Conservation (phyloP, 148 eudicot genomes). For the Pharnaceum exiguum region DNA sequence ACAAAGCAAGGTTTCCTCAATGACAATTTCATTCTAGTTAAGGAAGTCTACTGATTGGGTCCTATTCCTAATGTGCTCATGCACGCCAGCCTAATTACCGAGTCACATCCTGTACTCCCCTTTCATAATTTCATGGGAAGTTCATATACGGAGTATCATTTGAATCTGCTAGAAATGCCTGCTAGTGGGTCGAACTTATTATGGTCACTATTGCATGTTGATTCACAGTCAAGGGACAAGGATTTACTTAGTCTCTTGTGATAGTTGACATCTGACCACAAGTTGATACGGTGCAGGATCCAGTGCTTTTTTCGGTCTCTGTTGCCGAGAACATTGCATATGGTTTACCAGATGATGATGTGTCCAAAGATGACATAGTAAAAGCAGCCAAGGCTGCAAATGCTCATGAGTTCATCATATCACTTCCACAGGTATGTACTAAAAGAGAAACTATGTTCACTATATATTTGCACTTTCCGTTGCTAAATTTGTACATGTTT, state of each 20-base stretch:
- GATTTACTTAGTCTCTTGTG: neutral
- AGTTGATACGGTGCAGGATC: conserved; percentile 52
- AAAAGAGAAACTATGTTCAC: neutral
- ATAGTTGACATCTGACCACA: neutral
- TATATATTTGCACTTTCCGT: neutral
- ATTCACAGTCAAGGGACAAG: too few species aligned
- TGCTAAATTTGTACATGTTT: conserved; percentile 16
- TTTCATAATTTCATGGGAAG: too few species aligned
- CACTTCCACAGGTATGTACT: conserved; percentile 81
- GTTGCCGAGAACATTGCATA: conserved; percentile 98
- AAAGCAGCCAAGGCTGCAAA: conserved; percentile 99
- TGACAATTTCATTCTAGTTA: too few species aligned
- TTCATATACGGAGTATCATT: too few species aligned
- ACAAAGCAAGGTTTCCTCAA: too few species aligned
- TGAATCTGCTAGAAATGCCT: too few species aligned
- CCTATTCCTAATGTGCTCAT: too few species aligned
- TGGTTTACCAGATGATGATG: conserved; percentile 85
- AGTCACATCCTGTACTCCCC: too few species aligned
- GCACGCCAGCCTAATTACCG: too few species aligned
- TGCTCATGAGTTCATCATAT: conserved; percentile 93
- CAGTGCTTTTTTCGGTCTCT: conserved; percentile 90
- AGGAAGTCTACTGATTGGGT: too few species aligned
- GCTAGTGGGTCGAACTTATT: too few species aligned
- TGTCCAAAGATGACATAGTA: conserved; percentile 82
- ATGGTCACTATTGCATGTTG: too few species aligned